Conservation (phyloP, 257 asterid species). For the Handroanthus guayacan region DNA sequence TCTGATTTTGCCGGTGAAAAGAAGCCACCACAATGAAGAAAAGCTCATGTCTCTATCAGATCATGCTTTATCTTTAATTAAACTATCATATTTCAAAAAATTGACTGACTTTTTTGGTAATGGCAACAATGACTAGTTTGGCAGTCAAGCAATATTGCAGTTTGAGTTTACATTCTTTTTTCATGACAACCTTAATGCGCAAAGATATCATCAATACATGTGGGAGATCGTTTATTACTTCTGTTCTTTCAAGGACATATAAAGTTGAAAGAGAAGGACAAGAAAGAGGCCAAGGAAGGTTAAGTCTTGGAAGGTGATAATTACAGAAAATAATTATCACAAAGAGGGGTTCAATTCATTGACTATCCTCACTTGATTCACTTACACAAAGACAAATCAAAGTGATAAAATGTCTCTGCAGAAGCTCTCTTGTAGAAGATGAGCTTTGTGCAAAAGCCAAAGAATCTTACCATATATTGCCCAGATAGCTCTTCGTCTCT, state of each 20-base stretch:
- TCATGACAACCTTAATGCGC: background rate
- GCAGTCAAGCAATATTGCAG: background rate
- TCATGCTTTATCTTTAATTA: conserved; percentile 11
- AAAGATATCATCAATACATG: conserved; percentile 4
- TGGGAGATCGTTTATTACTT: background rate
- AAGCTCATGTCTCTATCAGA: conserved; percentile 1
- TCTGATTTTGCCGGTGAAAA: conserved; percentile 21
- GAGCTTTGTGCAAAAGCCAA: conserved; percentile 8
- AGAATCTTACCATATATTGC: conserved; percentile 90
- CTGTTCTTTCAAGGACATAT: background rate
- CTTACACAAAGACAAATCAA: background rate
- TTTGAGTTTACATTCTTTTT: conserved; percentile 4
- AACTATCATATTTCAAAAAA: background rate
- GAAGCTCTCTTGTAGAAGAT: background rate
- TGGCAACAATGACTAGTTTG: conserved; percentile 15
- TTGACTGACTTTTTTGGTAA: conserved; percentile 15
- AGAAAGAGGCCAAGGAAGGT: background rate
- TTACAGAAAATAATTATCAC: background rate
- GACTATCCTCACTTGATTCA: background rate
- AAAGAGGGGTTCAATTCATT: background rate
- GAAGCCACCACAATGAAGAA: conserved; percentile 1
- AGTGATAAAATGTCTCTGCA: conserved; percentile 11
- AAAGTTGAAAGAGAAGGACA: background rate
- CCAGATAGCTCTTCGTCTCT: conserved; percentile 96
- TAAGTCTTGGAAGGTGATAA: background rate